phyloP scores from a whole-genome alignment of 352 stramenopile species.

The Poterioochromonas sp. region DNA sequence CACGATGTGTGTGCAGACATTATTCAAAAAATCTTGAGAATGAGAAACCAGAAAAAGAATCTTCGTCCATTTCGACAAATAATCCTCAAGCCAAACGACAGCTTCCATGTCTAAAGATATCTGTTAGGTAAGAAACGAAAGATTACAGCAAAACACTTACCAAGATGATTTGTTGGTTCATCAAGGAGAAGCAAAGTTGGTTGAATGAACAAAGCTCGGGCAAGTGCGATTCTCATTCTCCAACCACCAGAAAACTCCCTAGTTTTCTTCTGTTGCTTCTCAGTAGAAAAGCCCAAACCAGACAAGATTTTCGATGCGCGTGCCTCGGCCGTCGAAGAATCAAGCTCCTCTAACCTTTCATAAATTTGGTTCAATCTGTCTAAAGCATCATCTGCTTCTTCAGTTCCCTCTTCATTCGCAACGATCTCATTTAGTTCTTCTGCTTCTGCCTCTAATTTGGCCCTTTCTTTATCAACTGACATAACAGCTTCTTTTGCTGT shows the following conservation, averaged over 20 bases:
- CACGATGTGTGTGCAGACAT: slow-evolving; percentile 95
- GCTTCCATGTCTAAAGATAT: slow-evolving; percentile 97
- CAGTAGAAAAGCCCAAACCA: slow-evolving; percentile 90
- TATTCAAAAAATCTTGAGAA: slow-evolving; percentile 97
- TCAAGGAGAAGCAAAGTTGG: slow-evolving; percentile 65
- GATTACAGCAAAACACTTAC: neutral
- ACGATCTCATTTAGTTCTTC: slow-evolving; percentile 43
- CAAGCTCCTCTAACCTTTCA: slow-evolving; percentile 86
- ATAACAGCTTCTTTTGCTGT: slow-evolving; percentile 47
- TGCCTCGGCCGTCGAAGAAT: slow-evolving; percentile 79
- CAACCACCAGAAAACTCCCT: slow-evolving; percentile 86
- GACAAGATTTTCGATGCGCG: slow-evolving; percentile 83
- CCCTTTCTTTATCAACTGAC: slow-evolving; percentile 34
- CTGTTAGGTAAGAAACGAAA: slow-evolving; percentile 35
- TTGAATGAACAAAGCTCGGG: slow-evolving; percentile 92
- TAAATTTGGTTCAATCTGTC: slow-evolving; percentile 65
- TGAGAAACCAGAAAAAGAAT: slow-evolving; percentile 90
- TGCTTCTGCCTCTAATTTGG: slow-evolving; percentile 40
- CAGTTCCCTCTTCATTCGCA: slow-evolving; percentile 40
- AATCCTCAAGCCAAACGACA: slow-evolving; percentile 96
- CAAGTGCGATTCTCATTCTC: slow-evolving; percentile 85
- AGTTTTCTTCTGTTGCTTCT: slow-evolving; percentile 66
- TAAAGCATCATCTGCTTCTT: slow-evolving; percentile 61
- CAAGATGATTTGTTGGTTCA: slow-evolving; percentile 29
- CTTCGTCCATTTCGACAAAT: slow-evolving; percentile 89